Base-by-base conservation (phyloP, 2,329 filamentous ascomycete species). In the Paecilomyces niveus region DNA sequence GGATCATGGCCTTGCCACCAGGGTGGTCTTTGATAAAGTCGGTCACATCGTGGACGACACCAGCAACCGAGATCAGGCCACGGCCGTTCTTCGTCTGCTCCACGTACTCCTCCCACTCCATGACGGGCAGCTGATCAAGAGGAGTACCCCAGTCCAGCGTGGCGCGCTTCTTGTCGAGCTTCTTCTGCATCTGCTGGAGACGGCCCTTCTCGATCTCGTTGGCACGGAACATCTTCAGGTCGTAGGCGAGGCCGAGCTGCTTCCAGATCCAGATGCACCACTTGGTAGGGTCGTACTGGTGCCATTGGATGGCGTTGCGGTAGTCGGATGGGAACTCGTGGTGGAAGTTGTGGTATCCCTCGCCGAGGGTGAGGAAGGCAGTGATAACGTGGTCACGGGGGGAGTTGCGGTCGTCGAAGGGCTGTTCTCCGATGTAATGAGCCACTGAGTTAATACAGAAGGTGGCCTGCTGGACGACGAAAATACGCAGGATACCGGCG, bases 341-440 rank as follows among this genome's bases (percentile, higher is more conserved):
- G 79, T 95, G 90, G 83, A 95, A 95, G 83, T 95, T 95, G 83
- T 95, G 90, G 80, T 95, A 95, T 31, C 90, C 90, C 78, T 92
- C 90, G 54, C 90, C 90, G 22, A 95, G 87, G 51, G 90, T 95
- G 66, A 91, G 87, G 18, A 95, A 78, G 52, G 90, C 90, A 49
- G 90, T 95, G 76, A 95, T 85, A 71, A 93, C 83, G 76, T 95
- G 90, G 70, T 95, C 90, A 73, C 91, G 88, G 63, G 90, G 91
- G 61, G 89, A 92, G 85, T 95, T 93, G 76, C 90, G 89, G 83
- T 95, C 91, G 68, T 95, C 90, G 73, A 95, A 95, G 61, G 91
- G 91, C 80, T 95, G 90, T 68, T 95, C 91, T 62, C 91, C 90
- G 70, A 95, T 87, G 89, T 89, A 95, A 79, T 95, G 90, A 64